phyloP scores from a whole-genome alignment of 768 basidiomycete species.

The Neoboletus brunneissimus region DNA sequence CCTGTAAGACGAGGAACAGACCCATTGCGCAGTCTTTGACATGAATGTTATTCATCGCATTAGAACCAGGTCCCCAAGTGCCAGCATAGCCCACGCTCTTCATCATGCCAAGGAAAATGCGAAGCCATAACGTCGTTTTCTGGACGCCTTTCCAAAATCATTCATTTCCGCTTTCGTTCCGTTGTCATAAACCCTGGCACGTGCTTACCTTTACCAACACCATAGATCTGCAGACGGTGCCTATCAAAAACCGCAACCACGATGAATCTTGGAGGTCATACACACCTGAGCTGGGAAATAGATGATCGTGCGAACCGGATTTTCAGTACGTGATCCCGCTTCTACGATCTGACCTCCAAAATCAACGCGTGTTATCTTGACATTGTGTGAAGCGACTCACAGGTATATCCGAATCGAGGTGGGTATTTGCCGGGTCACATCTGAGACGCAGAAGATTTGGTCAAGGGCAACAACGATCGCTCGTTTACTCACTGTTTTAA shows the following conservation, averaged over 20 bases:
- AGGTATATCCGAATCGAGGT: constrained; percentile 34
- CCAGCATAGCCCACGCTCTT: constrained; percentile 36
- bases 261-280: constrained; percentile 1
- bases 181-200: not conserved
- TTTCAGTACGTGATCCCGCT: constrained; percentile 39
- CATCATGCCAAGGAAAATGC: constrained; percentile 35
- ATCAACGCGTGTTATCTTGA: not conserved
- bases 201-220: constrained; percentile 38
- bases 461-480: not conserved
- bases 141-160: constrained; percentile 29
- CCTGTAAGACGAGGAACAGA: constrained; percentile 36
- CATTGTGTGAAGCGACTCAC: constrained; percentile 11
- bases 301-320: constrained; percentile 44
- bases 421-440: constrained; percentile 30
- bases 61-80: constrained; percentile 43
- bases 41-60: constrained; percentile 38
- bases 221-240: constrained; percentile 36
- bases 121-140: constrained; percentile 37
- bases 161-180: not conserved
- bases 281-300: constrained; percentile 36
- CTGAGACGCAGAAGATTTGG: constrained; percentile 9
- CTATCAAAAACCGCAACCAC: not conserved
- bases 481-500: constrained; percentile 26
- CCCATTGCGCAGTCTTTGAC: constrained; percentile 40
- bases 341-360: constrained; percentile 31